Evolutionary conservation across 257 asterid species (phyloP).

Genomic region (Solanum clarkiae): DNA sequence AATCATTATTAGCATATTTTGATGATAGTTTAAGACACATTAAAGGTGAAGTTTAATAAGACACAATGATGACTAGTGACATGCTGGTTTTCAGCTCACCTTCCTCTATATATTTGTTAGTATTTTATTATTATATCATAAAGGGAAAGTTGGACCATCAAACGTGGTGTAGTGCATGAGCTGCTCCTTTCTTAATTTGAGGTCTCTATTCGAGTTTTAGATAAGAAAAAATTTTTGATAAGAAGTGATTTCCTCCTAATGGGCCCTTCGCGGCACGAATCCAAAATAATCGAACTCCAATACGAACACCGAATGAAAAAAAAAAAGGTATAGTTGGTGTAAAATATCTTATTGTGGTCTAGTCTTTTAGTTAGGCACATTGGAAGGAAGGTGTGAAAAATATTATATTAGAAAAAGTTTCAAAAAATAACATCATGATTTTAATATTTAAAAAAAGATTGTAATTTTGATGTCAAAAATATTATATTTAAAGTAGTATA

Average conservation of each 20-base stretch:
- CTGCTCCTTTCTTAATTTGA: no score
- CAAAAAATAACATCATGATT: neutral
- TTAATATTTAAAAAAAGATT: neutral
- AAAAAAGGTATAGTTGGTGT: neutral
- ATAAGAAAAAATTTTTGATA: no score
- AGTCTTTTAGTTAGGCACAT: neutral
- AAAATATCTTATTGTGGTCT: neutral
- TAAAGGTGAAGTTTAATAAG: neutral
- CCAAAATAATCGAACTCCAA: no score
- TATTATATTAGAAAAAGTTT: neutral
- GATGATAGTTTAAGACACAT: neutral
- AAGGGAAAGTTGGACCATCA: neutral
- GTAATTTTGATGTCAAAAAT: neutral
- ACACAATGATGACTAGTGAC: neutral
- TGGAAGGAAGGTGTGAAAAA: neutral
- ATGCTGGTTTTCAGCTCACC: neutral
- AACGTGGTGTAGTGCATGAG: no score
- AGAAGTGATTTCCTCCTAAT: no score
- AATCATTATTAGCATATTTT: constrained; percentile 1
- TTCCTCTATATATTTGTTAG: neutral
- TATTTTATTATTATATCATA: neutral
- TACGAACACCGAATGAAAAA: no score
- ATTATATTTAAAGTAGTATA: no score
- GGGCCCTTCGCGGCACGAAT: no score
- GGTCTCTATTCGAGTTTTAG: no score